Percentiles rank a stretch among this genome's conserved stretches.
phyloP scores from a whole-genome alignment of 169 alveolate genomes.

The Plasmodium berghei region DNA sequence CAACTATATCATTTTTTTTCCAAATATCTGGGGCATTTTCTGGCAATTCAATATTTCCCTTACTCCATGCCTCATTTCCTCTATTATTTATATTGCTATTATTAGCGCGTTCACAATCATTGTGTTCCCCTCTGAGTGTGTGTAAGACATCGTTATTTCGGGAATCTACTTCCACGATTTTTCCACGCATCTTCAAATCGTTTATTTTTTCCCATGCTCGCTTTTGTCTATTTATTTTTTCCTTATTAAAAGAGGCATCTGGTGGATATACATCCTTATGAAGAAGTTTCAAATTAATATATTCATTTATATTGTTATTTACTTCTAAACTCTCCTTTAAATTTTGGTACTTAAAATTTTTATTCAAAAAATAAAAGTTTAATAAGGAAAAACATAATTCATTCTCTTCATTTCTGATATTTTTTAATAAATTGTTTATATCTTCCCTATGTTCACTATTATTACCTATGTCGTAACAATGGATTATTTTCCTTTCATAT shows the following conservation, averaged over 20 bases:
- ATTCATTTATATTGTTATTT: conserved; percentile 51
- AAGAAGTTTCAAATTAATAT: conserved; percentile 45
- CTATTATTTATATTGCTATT: neutral
- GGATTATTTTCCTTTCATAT: conserved; percentile 42
- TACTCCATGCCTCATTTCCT: neutral
- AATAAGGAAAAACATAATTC: conserved; percentile 60
- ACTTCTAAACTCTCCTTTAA: conserved; percentile 51
- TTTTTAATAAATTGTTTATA: conserved; percentile 60
- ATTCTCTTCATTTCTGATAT: conserved; percentile 51
- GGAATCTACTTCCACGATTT: no score
- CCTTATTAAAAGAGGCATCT: conserved; percentile 33
- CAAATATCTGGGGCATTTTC: conserved; percentile 31
- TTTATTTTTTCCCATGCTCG: conserved; percentile 8
- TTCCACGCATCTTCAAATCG: neutral
- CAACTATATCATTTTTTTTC: conserved; percentile 29
- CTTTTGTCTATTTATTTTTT: conserved; percentile 16
- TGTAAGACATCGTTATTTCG: neutral
- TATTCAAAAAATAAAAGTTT: conserved; percentile 66
- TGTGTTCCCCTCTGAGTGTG: neutral
- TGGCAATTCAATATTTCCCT: neutral
- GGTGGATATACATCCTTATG: conserved; percentile 49
- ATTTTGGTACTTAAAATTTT: conserved; percentile 52
- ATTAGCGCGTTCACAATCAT: neutral
- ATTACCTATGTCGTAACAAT: conserved; percentile 1
- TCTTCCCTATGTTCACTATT: conserved; percentile 35